Conservation (phyloP, 352 stramenopile genomes). For the Phytophthora crassamura region DNA sequence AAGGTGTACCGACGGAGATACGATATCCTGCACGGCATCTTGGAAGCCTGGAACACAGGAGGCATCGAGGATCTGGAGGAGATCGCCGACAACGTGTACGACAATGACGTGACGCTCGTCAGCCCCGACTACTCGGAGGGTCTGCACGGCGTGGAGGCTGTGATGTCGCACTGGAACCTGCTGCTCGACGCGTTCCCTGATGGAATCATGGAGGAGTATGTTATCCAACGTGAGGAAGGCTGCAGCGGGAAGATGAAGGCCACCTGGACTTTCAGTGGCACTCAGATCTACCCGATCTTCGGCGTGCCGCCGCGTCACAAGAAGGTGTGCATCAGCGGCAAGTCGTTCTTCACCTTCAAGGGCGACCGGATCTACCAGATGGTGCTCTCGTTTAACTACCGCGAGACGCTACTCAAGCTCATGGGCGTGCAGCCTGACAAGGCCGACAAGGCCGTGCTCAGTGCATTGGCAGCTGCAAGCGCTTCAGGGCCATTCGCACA, state of each 20-base stretch:
- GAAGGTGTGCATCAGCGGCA: constrained; percentile 81
- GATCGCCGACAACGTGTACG: constrained; percentile 80
- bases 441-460: constrained; percentile 29
- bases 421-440: constrained; percentile 58
- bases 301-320: constrained; percentile 75
- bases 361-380: constrained; percentile 76
- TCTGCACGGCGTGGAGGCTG: constrained; percentile 63
- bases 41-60: constrained; percentile 84
- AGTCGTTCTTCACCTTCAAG: constrained; percentile 82
- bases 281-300: constrained; percentile 79
- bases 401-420: constrained; percentile 74
- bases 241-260: constrained; percentile 72
- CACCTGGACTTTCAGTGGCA: constrained; percentile 81
- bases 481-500: constrained; percentile 8
- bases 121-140: constrained; percentile 71
- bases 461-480: constrained; percentile 18
- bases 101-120: constrained; percentile 73
- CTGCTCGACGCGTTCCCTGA: constrained; percentile 79
- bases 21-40: constrained; percentile 76
- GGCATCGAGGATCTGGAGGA: constrained; percentile 86
- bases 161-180: constrained; percentile 79
- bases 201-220: constrained; percentile 86
- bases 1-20: constrained; percentile 69
- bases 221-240: constrained; percentile 68
- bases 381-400: constrained; percentile 80